phyloP scores from a whole-genome alignment of 2,329 filamentous ascomycete species.

The Falciphora oryzae region DNA sequence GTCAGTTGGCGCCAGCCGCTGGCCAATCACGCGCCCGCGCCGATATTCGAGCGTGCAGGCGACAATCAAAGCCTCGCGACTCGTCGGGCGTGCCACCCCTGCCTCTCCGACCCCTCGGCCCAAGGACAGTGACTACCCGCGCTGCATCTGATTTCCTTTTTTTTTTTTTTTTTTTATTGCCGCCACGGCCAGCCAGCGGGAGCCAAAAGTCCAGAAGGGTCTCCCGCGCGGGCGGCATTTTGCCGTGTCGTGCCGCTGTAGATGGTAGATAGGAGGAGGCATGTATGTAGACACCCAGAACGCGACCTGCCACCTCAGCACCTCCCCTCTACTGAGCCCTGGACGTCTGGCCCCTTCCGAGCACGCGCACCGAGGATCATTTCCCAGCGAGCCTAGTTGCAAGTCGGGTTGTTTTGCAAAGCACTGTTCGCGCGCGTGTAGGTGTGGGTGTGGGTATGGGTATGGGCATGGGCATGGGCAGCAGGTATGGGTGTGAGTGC shows the following conservation, averaged over 20 bases:
- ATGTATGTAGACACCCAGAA: no score
- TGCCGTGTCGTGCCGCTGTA: background rate
- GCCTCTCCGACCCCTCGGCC: background rate
- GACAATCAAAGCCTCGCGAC: conserved; percentile 21
- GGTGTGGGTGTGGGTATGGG: no score
- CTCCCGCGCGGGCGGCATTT: background rate
- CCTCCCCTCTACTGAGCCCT: no score
- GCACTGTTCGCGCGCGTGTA: no score
- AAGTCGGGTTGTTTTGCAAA: background rate
- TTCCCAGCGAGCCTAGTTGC: background rate
- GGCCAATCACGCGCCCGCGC: conserved; percentile 14
- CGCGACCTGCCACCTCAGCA: no score
- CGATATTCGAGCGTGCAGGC: conserved; percentile 16
- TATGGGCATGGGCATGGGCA: no score
- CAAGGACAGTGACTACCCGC: conserved; percentile 2
- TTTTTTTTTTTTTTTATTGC: background rate
- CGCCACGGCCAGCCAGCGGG: background rate
- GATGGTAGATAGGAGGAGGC: no score
- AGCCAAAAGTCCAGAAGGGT: background rate
- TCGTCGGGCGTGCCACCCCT: conserved; percentile 11
- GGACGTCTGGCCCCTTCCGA: no score
- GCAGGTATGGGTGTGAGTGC: no score
- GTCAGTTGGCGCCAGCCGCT: conserved; percentile 13
- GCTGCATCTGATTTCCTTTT: background rate
- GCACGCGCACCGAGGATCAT: no score